Base-by-base conservation (phyloP, 2,329 filamentous ascomycete genomes). In the Aaosphaeria pasadenensis region DNA sequence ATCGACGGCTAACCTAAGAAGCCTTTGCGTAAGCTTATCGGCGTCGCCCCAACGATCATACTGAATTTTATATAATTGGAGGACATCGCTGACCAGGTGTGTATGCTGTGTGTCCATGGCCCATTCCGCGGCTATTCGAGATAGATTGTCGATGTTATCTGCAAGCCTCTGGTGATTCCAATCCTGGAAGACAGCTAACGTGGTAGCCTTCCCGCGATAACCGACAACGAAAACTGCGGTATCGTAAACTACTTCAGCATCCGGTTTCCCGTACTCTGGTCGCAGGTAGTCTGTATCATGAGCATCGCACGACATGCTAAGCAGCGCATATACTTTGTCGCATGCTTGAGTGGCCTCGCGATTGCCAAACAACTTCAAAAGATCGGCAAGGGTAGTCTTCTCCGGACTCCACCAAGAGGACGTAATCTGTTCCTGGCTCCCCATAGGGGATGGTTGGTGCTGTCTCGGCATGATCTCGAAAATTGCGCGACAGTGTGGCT, bases 381-480 rank as follows among this genome's bases (percentile, higher is more conserved):
- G 42, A 1, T 46, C 58, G 9, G 49, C 42, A 7, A 64, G 49
- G 33, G 54, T 41, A 7, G 49, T 47, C 3, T 43, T 50, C 30
- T 54, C 3, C 5, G 5, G 17, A 24, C 17, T 39, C 60, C 56
- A 62, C 59, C 58, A 63, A 5, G 59, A 58, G 5, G 17, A 24
- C 17, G 17, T 24, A 24, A 24, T 24, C 24, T 11, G 31, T 48
- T 40, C 7, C 53, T 24, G 17, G 17, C 17, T 24, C 17, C 17
- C 17, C 17, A 24, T 24, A 24, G 2, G 17, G 17, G 3, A 24
- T 24, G 17, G 2, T 24, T 3, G 33, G 3, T 46, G 40, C 1
- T 41, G 44, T 0, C 55, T 54, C 17, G 58, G 55, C 57, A 62
- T 60, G 9, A 62, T 56, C 17, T 60, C 55, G 9, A 61, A 38